Evolutionary conservation across 2,329 filamentous ascomycete genomes (phyloP).

Genomic region (Claviceps sp.): DNA sequence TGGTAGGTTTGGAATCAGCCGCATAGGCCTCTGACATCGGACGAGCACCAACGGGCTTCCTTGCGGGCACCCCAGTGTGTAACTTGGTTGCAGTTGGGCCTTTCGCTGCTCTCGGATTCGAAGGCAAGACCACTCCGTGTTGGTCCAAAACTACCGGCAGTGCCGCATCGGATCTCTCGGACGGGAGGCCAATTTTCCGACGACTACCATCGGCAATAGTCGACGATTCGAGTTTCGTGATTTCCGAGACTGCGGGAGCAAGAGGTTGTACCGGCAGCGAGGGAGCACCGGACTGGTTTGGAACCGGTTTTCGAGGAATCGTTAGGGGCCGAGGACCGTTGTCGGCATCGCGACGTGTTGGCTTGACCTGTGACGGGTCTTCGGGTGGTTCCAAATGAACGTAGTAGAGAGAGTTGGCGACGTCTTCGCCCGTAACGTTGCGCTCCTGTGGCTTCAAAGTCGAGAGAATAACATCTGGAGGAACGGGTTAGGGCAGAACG

Average conservation of each 20-base stretch:
- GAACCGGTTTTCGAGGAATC: slow-evolving; percentile 41
- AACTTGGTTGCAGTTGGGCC: slow-evolving; percentile 7
- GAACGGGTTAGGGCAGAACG: slow-evolving; percentile 2
- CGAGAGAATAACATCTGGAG: slow-evolving; percentile 75
- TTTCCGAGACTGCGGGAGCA: neutral
- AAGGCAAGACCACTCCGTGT: neutral
- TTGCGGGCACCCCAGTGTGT: slow-evolving; percentile 9
- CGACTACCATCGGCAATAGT: neutral
- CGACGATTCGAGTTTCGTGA: neutral
- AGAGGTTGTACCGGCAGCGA: slow-evolving; percentile 6
- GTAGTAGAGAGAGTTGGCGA: slow-evolving; percentile 82
- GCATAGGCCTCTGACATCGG: slow-evolving; percentile 4
- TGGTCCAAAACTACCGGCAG: neutral
- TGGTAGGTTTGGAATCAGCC: neutral
- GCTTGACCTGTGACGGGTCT: slow-evolving; percentile 26
- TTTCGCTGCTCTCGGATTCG: neutral
- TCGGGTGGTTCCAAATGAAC: slow-evolving; percentile 54
- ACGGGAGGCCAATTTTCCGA: neutral
- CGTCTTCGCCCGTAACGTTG: slow-evolving; percentile 77
- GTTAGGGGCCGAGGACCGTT: slow-evolving; percentile 25
- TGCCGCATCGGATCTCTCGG: neutral
- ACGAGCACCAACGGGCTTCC: slow-evolving; percentile 18
- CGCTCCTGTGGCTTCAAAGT: slow-evolving; percentile 80
- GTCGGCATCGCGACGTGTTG: slow-evolving; percentile 19
- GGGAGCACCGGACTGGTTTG: slow-evolving; percentile 17